phyloP scores from a whole-genome alignment of 192 early-diverging fungal genomes.

The Hyaloraphidium curvatum region DNA sequence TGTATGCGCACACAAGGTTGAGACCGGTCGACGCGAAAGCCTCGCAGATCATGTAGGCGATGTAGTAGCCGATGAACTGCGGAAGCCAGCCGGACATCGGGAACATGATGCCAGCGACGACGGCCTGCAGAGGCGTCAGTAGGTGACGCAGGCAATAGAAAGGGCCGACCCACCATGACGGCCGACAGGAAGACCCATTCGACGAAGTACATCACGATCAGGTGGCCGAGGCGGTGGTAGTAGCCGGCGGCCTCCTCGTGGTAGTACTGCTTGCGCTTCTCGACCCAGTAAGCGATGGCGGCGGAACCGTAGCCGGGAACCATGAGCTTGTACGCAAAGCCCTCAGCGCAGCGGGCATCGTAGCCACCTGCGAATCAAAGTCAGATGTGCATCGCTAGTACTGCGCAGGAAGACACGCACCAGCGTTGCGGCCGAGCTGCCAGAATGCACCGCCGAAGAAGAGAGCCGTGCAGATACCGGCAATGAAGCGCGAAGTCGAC shows the following conservation, averaged over 20 bases:
- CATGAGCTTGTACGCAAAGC: background rate
- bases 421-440: background rate
- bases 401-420: too few species aligned
- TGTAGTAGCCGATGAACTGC: background rate
- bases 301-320: constrained; percentile 1
- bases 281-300: constrained; percentile 2
- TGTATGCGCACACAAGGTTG: constrained; percentile 3
- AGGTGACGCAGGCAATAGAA: too few species aligned
- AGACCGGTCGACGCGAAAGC: background rate
- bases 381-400: too few species aligned
- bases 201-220: background rate
- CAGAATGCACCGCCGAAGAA: constrained; percentile 9
- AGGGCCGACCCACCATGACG: background rate
- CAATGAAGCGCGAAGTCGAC: constrained; percentile 4
- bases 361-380: too few species aligned
- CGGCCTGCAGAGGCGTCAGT: background rate
- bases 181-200: background rate
- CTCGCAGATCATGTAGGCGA: background rate
- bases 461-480: constrained; percentile 3
- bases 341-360: background rate
- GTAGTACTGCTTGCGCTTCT: constrained; percentile 2
- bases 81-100: background rate
- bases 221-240: background rate
- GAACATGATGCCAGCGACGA: background rate
- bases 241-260: constrained; percentile 2